Evolutionary conservation across 352 stramenopile species (phyloP).

Genomic region (Peronospora belbahrii): DNA sequence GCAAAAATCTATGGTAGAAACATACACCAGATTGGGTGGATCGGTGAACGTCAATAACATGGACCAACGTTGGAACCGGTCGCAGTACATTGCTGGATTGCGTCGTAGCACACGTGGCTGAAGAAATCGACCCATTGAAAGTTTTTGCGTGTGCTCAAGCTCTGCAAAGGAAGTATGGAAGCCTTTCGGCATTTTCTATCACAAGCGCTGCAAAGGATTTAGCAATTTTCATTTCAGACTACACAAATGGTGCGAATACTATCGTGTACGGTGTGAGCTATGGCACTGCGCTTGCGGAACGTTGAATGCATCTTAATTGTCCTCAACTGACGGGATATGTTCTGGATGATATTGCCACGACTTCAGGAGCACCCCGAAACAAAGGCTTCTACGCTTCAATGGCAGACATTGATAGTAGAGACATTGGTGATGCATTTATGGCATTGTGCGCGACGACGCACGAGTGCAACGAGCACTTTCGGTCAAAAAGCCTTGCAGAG

Average conservation of each 20-base stretch:
- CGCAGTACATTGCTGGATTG: slow-evolving; percentile 37
- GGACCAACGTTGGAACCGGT: slow-evolving; percentile 43
- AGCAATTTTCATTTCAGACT: slow-evolving; percentile 27
- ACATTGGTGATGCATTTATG: slow-evolving; percentile 32
- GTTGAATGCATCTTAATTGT: slow-evolving; percentile 39
- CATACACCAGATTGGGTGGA: slow-evolving; percentile 21
- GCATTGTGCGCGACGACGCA: slow-evolving; percentile 11
- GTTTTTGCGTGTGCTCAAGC: slow-evolving; percentile 33
- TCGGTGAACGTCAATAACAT: slow-evolving; percentile 50
- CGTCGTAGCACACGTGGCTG: slow-evolving; percentile 31
- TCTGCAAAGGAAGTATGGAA: slow-evolving; percentile 33
- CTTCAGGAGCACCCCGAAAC: slow-evolving; percentile 26
- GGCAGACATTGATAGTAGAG: slow-evolving; percentile 31
- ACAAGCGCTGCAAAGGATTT: slow-evolving; percentile 37
- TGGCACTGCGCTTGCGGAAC: slow-evolving; percentile 38
- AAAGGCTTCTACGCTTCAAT: slow-evolving; percentile 28
- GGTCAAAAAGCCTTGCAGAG: slow-evolving; percentile 1
- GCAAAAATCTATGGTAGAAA: slow-evolving; percentile 24
- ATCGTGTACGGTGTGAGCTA: slow-evolving; percentile 47
- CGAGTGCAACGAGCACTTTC: slow-evolving; percentile 20
- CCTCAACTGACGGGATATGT: slow-evolving; percentile 38
- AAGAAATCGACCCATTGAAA: slow-evolving; percentile 21
- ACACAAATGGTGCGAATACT: slow-evolving; percentile 14
- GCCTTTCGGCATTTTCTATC: slow-evolving; percentile 38
- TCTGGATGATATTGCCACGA: slow-evolving; percentile 38